A percentile compares a stretch with the other conserved stretches of the same genome.
These are phyloP conservation scores for Gilbertella persicaria DNA, from an alignment of 371 early-diverging fungal species.

Conservation along the genomic window DNA sequence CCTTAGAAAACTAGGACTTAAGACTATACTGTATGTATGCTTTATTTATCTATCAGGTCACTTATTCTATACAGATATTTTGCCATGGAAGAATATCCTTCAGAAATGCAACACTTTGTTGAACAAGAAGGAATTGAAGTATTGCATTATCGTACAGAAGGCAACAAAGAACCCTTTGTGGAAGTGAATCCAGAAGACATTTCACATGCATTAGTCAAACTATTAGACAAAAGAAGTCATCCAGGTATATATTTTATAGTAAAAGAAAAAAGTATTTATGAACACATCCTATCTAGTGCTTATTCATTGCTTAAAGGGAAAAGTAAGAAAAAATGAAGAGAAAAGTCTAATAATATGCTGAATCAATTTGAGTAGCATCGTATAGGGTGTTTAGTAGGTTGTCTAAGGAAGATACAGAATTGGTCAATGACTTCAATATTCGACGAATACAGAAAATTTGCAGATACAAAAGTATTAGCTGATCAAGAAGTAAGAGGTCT, in stretches of 20 bases:
- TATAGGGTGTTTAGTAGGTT: slow-evolving; percentile 92
- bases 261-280: neutral
- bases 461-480: slow-evolving; percentile 88
- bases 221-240: slow-evolving; percentile 78
- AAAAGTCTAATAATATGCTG: neutral
- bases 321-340: slow-evolving; percentile 48
- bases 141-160: slow-evolving; percentile 79
- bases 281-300: slow-evolving; percentile 49
- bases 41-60: neutral
- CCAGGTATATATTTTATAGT: slow-evolving; percentile 58
- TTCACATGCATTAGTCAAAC: slow-evolving; percentile 72
- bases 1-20: slow-evolving; percentile 72
- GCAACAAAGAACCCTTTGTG: slow-evolving; percentile 94
- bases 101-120: slow-evolving; percentile 79
- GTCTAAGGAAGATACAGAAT: slow-evolving; percentile 87
- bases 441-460: slow-evolving; percentile 93
- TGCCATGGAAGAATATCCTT: slow-evolving; percentile 79
- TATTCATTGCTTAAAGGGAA: slow-evolving; percentile 94
- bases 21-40: slow-evolving; percentile 69
- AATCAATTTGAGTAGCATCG: slow-evolving; percentile 60
- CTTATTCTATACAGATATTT: slow-evolving; percentile 55
- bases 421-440: slow-evolving; percentile 96
- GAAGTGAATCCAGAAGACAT: slow-evolving; percentile 86
- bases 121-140: slow-evolving; percentile 71
- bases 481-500: slow-evolving; percentile 83